Evolutionary conservation across 805 yeast species (phyloP).

Genomic region (Scheffersomyces coipomensis): DNA sequence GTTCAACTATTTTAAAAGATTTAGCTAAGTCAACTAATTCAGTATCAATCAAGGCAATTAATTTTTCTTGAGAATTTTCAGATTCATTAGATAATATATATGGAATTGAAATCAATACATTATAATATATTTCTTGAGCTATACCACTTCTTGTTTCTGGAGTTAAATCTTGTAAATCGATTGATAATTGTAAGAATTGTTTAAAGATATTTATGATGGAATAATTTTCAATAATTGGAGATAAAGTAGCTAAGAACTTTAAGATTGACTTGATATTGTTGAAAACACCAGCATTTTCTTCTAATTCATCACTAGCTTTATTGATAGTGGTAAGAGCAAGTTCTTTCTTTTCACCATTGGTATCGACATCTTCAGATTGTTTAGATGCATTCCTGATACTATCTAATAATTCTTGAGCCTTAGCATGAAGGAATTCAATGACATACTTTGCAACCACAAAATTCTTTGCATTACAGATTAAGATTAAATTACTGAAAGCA

Average conservation of each 20-base stretch:
- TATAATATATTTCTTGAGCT: slow-evolving; percentile 68
- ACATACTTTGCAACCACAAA: slow-evolving; percentile 66
- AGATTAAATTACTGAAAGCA: slow-evolving; percentile 64
- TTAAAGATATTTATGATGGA: slow-evolving; percentile 42
- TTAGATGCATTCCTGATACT: slow-evolving; percentile 12
- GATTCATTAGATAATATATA: slow-evolving; percentile 50
- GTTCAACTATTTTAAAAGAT: slow-evolving; percentile 28
- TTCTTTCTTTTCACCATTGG: slow-evolving; percentile 11
- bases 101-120: slow-evolving; percentile 63
- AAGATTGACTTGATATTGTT: slow-evolving; percentile 67
- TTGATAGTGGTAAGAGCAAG: not conserved
- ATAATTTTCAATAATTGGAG: slow-evolving; percentile 58
- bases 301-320: slow-evolving; percentile 6
- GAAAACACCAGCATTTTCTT: slow-evolving; percentile 56
- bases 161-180: slow-evolving; percentile 46
- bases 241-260: slow-evolving; percentile 66
- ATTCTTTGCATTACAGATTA: slow-evolving; percentile 63
- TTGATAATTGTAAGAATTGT: slow-evolving; percentile 54
- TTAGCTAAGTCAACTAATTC: slow-evolving; percentile 48
- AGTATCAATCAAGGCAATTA: slow-evolving; percentile 23
- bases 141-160: slow-evolving; percentile 46
- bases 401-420: slow-evolving; percentile 56
- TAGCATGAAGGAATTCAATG: slow-evolving; percentile 65
- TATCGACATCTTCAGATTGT: slow-evolving; percentile 28
- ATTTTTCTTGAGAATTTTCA: slow-evolving; percentile 13